Percentiles rank a stretch among this genome's conserved stretches.
These are phyloP conservation scores for Colletotrichum australisinense DNA, from an alignment of 2,329 filamentous ascomycete genomes.

Conservation along the genomic window DNA sequence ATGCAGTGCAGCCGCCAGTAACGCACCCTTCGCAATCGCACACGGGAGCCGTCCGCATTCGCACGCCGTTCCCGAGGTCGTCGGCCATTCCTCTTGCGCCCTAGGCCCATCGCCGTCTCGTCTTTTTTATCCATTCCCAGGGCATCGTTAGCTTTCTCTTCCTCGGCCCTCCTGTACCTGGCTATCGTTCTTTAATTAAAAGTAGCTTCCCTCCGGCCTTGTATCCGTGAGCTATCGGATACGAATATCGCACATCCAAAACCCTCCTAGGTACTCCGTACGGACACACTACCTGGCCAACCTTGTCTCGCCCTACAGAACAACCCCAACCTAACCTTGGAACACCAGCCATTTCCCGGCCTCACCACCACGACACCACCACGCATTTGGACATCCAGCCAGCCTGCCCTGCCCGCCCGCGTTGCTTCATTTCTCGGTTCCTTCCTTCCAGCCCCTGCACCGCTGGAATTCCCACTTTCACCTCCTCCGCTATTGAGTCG, in stretches of 20 bases:
- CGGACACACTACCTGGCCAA: neutral
- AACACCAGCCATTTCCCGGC: constrained; percentile 1
- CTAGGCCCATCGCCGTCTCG: neutral
- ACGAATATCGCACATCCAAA: neutral
- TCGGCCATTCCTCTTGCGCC: constrained; percentile 10
- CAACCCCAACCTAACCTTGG: neutral
- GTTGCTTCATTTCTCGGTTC: constrained; percentile 20
- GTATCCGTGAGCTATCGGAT: neutral
- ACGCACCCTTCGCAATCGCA: constrained; percentile 8
- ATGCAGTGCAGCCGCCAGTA: no score
- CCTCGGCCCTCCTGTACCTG: neutral
- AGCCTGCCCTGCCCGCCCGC: neutral
- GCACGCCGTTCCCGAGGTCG: constrained; percentile 13
- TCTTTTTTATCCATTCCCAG: neutral
- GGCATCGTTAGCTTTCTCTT: neutral
- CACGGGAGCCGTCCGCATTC: constrained; percentile 13
- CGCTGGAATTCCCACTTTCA: constrained; percentile 26
- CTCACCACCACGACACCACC: neutral
- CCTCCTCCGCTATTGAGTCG: constrained; percentile 25
- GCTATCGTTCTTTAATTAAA: neutral
- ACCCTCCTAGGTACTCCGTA: neutral
- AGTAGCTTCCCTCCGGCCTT: neutral
- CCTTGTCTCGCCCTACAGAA: constrained; percentile 1
- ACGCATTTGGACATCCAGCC: constrained; percentile 4
- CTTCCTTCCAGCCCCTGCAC: constrained; percentile 25